Conservation (phyloP, 305 asterid species). For the Striga hermonthica region DNA sequence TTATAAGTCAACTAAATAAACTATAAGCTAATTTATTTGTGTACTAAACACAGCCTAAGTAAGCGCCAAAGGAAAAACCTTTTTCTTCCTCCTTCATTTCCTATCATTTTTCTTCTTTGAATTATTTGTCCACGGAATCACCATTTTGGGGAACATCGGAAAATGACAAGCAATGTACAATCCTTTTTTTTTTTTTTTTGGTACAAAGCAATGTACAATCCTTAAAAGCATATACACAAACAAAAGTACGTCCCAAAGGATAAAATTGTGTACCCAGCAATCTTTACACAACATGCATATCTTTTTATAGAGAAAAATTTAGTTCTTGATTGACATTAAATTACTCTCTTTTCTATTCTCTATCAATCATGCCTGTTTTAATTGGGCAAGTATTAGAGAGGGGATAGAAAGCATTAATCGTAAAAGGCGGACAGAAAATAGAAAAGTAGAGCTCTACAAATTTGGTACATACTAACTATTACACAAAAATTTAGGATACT, state of each 20-base stretch:
- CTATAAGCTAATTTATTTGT: too few species aligned
- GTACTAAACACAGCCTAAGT: too few species aligned
- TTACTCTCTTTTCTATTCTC: background rate
- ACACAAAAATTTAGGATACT: background rate
- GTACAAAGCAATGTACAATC: slow-evolving; percentile 9
- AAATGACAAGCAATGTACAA: slow-evolving; percentile 42
- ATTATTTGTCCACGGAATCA: slow-evolving; percentile 17
- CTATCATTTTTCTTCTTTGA: background rate
- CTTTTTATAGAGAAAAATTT: slow-evolving; percentile 37
- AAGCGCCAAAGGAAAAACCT: too few species aligned
- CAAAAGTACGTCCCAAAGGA: slow-evolving; percentile 39
- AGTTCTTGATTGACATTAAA: slow-evolving; percentile 24
- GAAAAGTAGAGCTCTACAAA: background rate
- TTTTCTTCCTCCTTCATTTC: background rate
- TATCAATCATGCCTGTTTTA: slow-evolving; percentile 1
- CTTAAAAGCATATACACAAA: slow-evolving; percentile 36
- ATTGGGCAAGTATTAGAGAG: background rate
- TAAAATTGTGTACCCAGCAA: slow-evolving; percentile 48
- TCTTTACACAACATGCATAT: slow-evolving; percentile 37
- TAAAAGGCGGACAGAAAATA: background rate
- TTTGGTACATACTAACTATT: background rate
- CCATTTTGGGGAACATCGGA: slow-evolving; percentile 40
- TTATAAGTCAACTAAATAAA: too few species aligned
- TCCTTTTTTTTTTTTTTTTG: too few species aligned
- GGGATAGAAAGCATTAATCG: background rate